Base-by-base conservation (phyloP, 2,329 filamentous ascomycete species). In the Aspergillus floridensis region DNA sequence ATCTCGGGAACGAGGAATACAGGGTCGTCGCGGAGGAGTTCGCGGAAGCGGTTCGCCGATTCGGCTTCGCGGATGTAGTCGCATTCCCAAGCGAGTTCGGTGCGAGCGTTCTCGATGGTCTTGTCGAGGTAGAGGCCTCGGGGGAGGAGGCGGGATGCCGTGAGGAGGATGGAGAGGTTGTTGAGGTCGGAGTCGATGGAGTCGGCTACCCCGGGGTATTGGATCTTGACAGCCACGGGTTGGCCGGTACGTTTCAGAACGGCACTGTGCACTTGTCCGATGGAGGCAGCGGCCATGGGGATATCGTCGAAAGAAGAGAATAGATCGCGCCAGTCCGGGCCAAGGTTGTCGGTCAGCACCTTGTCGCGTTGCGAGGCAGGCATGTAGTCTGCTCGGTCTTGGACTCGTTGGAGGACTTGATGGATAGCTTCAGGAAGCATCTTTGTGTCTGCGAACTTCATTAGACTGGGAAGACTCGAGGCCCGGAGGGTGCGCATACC, bases 311-410 rank as follows among this genome's bases (percentile, higher is more conserved):
- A 99, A 4, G 88, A 85, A 21, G 81, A 82, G 68, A 93, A 99
- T 1, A 97, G 78, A 1, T 91, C 85, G 52, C 92, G 85, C 95
- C 95, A 99, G 56, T 93, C 84, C 0, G 85, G 70, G 0, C 95
- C 95, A 0, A 99, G 83, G 68, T 96, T 96, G 5, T 84, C 81
- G 0, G 81, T 76, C 6, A 99, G 83, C 0, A 99, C 93, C 60
- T 88, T 87, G 73, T 99, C 88, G 11, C 95, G 88, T 75, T 99
- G 95, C 74, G 88, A 96, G 2, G 91, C 85, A 0, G 95, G 95
- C 95, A 99, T 99, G 75, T 98, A 99, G 75, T 99, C 93, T 44
- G 95, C 95, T 58, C 91, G 88, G 74, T 99, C 95, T 73, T 99
- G 95, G 0, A 99, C 95, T 5, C 96, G 88, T 72, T 96, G 92